These are phyloP conservation scores for Triadica sebifera DNA, from an alignment of 345 rosid genomes.

Conservation along the genomic window DNA sequence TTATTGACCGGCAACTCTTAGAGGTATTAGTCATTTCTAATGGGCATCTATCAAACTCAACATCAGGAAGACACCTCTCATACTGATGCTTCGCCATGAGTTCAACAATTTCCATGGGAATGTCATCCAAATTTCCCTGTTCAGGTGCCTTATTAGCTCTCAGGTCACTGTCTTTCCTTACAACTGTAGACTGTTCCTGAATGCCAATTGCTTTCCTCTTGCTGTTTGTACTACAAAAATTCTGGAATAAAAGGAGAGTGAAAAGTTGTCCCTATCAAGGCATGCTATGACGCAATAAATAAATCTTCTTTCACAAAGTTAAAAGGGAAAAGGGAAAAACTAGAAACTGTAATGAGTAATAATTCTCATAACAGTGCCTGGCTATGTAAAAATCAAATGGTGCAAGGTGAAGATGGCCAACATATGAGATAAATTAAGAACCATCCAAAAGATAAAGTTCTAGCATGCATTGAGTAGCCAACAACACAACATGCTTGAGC, in stretches of 20 bases:
- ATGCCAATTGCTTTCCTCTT: slow-evolving; percentile 42
- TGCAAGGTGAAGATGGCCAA: neutral
- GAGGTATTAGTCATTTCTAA: slow-evolving; percentile 33
- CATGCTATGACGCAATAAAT: slow-evolving; percentile 5
- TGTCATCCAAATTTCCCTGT: slow-evolving; percentile 63
- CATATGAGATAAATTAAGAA: neutral
- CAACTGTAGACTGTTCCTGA: slow-evolving; percentile 31
- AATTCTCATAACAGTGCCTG: slow-evolving; percentile 4
- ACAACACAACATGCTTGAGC: neutral
- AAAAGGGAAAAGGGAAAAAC: slow-evolving; percentile 8
- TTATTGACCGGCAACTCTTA: slow-evolving; percentile 36
- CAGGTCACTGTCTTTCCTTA: slow-evolving; percentile 34
- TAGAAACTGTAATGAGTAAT: neutral
- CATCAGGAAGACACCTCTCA: slow-evolving; percentile 78
- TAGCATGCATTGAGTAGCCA: neutral
- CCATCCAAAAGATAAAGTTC: neutral
- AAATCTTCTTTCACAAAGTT: neutral
- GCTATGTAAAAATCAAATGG: neutral
- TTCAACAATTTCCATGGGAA: slow-evolving; percentile 93
- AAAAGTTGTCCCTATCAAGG: slow-evolving; percentile 16
- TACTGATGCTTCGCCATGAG: slow-evolving; percentile 89
- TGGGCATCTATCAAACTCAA: slow-evolving; percentile 42
- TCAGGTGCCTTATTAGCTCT: slow-evolving; percentile 47
- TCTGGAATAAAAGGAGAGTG: slow-evolving; percentile 41
- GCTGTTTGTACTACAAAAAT: slow-evolving; percentile 42